Conservation (phyloP, 1,284 basidiomycete species). For the Tylopilus sp. region DNA sequence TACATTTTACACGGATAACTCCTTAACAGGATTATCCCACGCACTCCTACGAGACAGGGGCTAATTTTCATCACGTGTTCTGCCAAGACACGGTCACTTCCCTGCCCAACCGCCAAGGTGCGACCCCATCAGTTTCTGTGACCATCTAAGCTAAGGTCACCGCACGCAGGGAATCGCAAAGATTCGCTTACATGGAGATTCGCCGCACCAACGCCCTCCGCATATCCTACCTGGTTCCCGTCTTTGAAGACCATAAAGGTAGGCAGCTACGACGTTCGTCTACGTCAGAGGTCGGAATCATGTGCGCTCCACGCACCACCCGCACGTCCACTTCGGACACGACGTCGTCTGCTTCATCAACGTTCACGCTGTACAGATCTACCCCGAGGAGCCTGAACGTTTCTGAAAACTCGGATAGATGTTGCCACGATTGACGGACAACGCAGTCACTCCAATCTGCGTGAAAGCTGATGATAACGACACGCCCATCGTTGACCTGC, state of each 20-base stretch:
- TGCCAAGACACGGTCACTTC: neutral
- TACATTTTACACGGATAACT: conserved; percentile 13
- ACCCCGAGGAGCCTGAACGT: conserved; percentile 27
- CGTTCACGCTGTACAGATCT: conserved; percentile 25
- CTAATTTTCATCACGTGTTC: conserved; percentile 20
- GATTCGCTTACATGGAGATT: conserved; percentile 28
- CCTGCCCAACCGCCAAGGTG: conserved; percentile 16
- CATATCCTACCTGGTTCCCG: conserved; percentile 24
- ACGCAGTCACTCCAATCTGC: conserved; percentile 14
- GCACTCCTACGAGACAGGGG: no score
- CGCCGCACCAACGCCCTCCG: conserved; percentile 26
- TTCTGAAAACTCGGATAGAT: conserved; percentile 19
- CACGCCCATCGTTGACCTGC: conserved; percentile 28
- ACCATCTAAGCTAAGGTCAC: neutral
- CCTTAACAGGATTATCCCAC: conserved; percentile 21
- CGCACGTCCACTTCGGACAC: conserved; percentile 29
- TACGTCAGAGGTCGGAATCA: neutral
- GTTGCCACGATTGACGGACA: conserved; percentile 4
- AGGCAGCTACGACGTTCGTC: conserved; percentile 18
- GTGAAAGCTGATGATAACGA: conserved; percentile 24
- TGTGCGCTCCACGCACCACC: conserved; percentile 18
- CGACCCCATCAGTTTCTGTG: conserved; percentile 26
- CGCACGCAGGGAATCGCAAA: neutral
- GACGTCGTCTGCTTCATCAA: conserved; percentile 28
- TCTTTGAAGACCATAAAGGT: conserved; percentile 33